phyloP scores from a whole-genome alignment of 108 stramenopile genomes.

The Pseudonitzschia pungens region DNA sequence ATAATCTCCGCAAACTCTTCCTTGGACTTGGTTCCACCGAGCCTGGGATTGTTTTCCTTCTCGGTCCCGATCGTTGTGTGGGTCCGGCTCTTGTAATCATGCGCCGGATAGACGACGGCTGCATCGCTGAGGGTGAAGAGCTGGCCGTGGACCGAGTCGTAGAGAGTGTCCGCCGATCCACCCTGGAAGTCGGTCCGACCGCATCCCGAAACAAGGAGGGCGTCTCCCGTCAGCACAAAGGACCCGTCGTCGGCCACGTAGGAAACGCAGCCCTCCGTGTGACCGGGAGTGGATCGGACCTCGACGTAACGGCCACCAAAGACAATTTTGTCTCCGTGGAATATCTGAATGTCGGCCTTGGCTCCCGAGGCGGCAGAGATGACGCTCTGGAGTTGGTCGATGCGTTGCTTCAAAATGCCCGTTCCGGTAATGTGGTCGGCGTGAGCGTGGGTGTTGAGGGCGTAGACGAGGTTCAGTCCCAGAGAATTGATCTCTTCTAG shows the following conservation, averaged over 20 bases:
- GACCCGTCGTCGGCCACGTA: constrained; percentile 78
- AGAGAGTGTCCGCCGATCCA: constrained; percentile 68
- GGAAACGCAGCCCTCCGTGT: constrained; percentile 83
- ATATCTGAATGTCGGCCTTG: constrained; percentile 64
- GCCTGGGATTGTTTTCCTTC: constrained; percentile 66
- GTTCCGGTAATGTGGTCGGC: constrained; percentile 93
- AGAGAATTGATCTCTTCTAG: constrained; percentile 56
- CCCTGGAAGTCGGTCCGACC: constrained; percentile 89
- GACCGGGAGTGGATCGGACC: constrained; percentile 84
- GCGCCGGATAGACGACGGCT: constrained; percentile 83
- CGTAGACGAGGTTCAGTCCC: constrained; percentile 72
- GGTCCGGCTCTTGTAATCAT: constrained; percentile 82
- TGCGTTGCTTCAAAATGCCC: constrained; percentile 58
- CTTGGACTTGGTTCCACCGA: constrained; percentile 58
- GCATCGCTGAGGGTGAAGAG: constrained; percentile 74
- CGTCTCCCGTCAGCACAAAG: constrained; percentile 90
- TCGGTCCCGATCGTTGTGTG: constrained; percentile 70
- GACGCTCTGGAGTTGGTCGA: constrained; percentile 66
- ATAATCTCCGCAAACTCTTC: constrained; percentile 90
- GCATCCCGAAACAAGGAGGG: constrained; percentile 77
- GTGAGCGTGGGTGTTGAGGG: constrained; percentile 81
- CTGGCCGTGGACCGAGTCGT: constrained; percentile 66
- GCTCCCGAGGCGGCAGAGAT: constrained; percentile 72
- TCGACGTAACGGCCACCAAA: constrained; percentile 71
- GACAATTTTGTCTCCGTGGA: constrained; percentile 60